Conservation (phyloP, 129 eudicot species). For the Escallonia rubra region DNA sequence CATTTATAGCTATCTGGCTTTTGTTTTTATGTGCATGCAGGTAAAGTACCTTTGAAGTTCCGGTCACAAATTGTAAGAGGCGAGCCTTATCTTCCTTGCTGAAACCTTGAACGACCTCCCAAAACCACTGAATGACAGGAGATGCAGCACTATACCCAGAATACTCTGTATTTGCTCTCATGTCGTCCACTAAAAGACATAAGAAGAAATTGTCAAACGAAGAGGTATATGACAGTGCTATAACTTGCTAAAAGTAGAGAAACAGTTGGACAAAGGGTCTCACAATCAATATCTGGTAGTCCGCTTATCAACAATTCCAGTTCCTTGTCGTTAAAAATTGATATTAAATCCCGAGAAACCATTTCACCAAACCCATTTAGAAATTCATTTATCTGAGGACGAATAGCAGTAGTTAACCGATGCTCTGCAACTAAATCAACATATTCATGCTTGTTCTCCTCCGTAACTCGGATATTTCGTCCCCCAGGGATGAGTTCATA, state of each 20-base stretch:
- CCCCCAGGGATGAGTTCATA: slow-evolving; percentile 95
- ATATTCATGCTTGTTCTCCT: slow-evolving; percentile 91
- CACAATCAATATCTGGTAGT: slow-evolving; percentile 93
- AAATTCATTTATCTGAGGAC: slow-evolving; percentile 97
- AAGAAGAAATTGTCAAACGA: background rate
- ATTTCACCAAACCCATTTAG: slow-evolving; percentile 88
- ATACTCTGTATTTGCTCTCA: slow-evolving; percentile 95
- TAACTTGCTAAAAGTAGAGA: background rate
- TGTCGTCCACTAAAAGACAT: slow-evolving; percentile 73
- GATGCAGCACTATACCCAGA: slow-evolving; percentile 94
- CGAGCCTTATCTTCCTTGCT: slow-evolving; percentile 99
- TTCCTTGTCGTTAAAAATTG: slow-evolving; percentile 92
- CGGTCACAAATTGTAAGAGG: slow-evolving; percentile 93
- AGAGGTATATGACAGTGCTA: too few relatives aligned
- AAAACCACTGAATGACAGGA: slow-evolving; percentile 96
- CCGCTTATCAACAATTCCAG: slow-evolving; percentile 92
- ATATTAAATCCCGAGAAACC: slow-evolving; percentile 68
- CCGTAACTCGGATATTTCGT: slow-evolving; percentile 91
- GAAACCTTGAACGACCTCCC: slow-evolving; percentile 93
- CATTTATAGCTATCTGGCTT: too few relatives aligned
- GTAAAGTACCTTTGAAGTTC: slow-evolving; percentile 80
- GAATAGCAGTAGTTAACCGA: slow-evolving; percentile 94
- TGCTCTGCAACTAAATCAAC: slow-evolving; percentile 98
- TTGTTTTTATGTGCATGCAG: too few relatives aligned
- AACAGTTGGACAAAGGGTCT: slow-evolving; percentile 20